Conservation (phyloP, 2,329 filamentous ascomycete genomes). For the Hysterium pulicare region DNA sequence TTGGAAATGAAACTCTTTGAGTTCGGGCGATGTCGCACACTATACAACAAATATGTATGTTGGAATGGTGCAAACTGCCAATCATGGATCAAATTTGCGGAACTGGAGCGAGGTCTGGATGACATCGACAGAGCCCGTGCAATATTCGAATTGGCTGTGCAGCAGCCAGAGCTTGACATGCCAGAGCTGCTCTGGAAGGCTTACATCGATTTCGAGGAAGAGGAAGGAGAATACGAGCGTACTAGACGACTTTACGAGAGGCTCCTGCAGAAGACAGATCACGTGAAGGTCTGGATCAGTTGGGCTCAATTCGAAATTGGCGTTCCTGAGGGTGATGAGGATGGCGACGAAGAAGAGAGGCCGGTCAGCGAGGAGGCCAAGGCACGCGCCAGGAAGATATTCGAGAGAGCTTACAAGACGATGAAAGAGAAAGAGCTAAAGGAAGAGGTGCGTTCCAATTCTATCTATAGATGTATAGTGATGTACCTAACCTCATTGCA, state of each 20-base stretch:
- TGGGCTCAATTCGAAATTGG: constrained; percentile 99
- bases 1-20: constrained; percentile 92
- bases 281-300: constrained; percentile 98
- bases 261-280: constrained; percentile 88
- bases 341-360: constrained; percentile 57
- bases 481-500: constrained; percentile 37
- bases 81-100: constrained; percentile 95
- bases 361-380: constrained; percentile 80
- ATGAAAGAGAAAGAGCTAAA: constrained; percentile 90
- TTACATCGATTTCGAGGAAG: constrained; percentile 98
- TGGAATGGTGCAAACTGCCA: constrained; percentile 88
- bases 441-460: constrained; percentile 60
- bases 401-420: constrained; percentile 77
- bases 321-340: constrained; percentile 70
- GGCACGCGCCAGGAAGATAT: constrained; percentile 74
- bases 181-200: constrained; percentile 96
- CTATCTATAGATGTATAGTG: background rate
- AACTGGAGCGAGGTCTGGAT: constrained; percentile 86
- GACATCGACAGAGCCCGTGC: constrained; percentile 83
- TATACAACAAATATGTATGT: constrained; percentile 92
- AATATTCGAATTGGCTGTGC: constrained; percentile 87
- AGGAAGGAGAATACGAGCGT: constrained; percentile 84
- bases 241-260: constrained; percentile 84
- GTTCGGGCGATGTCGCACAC: constrained; percentile 82
- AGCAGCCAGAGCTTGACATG: constrained; percentile 86